These are phyloP conservation scores for Bipolaris gigantea DNA, from an alignment of 2,329 filamentous ascomycete genomes.

Conservation along the genomic window DNA sequence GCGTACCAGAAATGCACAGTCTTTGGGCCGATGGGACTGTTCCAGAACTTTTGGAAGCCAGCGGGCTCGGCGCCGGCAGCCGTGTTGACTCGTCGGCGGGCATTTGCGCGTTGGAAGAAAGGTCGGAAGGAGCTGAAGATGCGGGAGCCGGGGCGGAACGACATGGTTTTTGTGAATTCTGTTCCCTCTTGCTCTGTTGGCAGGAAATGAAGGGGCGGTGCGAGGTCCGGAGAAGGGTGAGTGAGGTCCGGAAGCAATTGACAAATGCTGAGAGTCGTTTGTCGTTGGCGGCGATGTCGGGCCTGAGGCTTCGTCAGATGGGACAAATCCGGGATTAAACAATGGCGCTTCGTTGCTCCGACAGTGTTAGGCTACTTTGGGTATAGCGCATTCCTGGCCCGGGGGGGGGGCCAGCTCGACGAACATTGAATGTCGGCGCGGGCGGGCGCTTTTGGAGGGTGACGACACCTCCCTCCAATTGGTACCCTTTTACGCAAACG, in stretches of 20 bases:
- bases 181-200: slow-evolving; percentile 2
- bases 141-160: slow-evolving; percentile 61
- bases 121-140: slow-evolving; percentile 58
- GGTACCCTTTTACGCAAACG: slow-evolving; percentile 5
- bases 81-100: slow-evolving; percentile 70
- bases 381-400: slow-evolving; percentile 9
- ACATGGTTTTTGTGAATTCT: slow-evolving; percentile 47
- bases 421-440: slow-evolving; percentile 16
- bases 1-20: slow-evolving; percentile 96
- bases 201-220: slow-evolving; percentile 43
- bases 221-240: slow-evolving; percentile 6
- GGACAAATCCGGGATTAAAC: slow-evolving; percentile 28
- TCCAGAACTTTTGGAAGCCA: slow-evolving; percentile 69
- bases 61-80: slow-evolving; percentile 56
- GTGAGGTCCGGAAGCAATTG: not conserved
- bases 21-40: slow-evolving; percentile 56
- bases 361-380: slow-evolving; percentile 17
- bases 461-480: slow-evolving; percentile 21
- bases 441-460: not conserved
- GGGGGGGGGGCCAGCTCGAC: slow-evolving; percentile 25
- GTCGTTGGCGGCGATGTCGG: slow-evolving; percentile 18
- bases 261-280: slow-evolving; percentile 3
- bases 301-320: slow-evolving; percentile 14
- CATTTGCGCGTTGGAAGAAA: slow-evolving; percentile 55
- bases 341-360: slow-evolving; percentile 23